Percentiles rank a stretch among this genome's conserved stretches.
phyloP scores from a whole-genome alignment of 1,284 basidiomycete genomes.

The Naganishia cerealis region DNA sequence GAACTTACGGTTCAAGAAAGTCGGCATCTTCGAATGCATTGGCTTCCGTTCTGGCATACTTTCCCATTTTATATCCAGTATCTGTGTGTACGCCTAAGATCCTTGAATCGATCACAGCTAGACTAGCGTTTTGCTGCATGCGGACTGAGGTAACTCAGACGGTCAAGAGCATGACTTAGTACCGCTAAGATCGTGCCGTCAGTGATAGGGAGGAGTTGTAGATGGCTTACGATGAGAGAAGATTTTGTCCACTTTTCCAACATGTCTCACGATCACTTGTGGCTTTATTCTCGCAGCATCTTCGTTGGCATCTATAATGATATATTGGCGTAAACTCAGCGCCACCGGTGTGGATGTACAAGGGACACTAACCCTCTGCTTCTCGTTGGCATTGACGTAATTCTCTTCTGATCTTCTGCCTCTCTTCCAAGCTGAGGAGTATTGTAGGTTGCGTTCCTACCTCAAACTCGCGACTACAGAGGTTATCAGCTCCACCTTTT shows the following conservation, averaged over 20 bases:
- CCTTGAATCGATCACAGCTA: slow-evolving; percentile 25
- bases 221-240: background rate
- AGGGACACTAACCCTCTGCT: slow-evolving; percentile 3
- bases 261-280: background rate
- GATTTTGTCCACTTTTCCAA: background rate
- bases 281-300: background rate
- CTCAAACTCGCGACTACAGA: background rate
- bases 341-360: background rate
- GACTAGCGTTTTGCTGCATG: slow-evolving; percentile 9
- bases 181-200: background rate
- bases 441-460: background rate
- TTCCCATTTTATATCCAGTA: slow-evolving; percentile 20
- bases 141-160: slow-evolving; percentile 8
- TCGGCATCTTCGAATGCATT: slow-evolving; percentile 56
- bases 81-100: slow-evolving; percentile 21
- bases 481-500: background rate
- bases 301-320: slow-evolving; percentile 4
- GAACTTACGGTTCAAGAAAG: slow-evolving; percentile 48
- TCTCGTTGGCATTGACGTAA: background rate
- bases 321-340: background rate
- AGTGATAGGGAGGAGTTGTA: background rate
- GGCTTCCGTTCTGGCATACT: slow-evolving; percentile 37
- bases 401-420: background rate
- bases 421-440: background rate
- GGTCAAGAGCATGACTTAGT: background rate